Evolutionary conservation across 495 filamentous ascomycete species (phyloP).

Genomic region (Penicillium manginii): DNA sequence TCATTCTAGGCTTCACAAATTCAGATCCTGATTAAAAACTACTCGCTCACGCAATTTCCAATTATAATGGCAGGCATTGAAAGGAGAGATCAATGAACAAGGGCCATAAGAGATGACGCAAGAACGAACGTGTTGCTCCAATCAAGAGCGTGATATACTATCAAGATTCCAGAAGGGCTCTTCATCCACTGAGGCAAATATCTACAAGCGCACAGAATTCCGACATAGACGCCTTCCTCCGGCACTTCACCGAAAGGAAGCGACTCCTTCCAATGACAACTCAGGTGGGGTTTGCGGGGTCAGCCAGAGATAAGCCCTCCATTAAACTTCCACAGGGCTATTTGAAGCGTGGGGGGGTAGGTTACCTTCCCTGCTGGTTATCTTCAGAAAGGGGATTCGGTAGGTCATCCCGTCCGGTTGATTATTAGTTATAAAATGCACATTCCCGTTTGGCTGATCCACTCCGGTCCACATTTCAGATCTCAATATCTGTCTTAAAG

Average conservation of each 20-base stretch:
- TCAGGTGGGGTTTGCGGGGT: constrained; percentile 14
- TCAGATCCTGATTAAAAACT: no score
- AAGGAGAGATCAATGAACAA: no score
- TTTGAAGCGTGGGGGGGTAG: not conserved
- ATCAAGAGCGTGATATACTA: no score
- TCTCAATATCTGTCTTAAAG: no score
- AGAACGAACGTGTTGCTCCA: no score
- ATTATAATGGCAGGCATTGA: no score
- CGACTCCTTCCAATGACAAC: constrained; percentile 25
- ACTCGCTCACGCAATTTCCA: no score
- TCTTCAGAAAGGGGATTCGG: not conserved
- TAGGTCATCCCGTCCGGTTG: not conserved
- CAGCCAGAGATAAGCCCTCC: constrained; percentile 23
- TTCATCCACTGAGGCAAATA: not conserved
- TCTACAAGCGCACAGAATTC: constrained; percentile 10
- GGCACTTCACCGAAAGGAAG: not conserved
- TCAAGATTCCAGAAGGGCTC: not conserved
- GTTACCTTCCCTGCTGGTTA: not conserved
- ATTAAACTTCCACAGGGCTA: constrained; percentile 1
- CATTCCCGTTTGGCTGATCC: no score
- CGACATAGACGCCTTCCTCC: not conserved
- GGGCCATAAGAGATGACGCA: no score
- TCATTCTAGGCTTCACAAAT: no score
- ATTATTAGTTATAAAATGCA: not conserved
- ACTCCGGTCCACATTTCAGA: not conserved